phyloP scores from a whole-genome alignment of 1,284 basidiomycete genomes.

The Cystobasidium slooffiae region DNA sequence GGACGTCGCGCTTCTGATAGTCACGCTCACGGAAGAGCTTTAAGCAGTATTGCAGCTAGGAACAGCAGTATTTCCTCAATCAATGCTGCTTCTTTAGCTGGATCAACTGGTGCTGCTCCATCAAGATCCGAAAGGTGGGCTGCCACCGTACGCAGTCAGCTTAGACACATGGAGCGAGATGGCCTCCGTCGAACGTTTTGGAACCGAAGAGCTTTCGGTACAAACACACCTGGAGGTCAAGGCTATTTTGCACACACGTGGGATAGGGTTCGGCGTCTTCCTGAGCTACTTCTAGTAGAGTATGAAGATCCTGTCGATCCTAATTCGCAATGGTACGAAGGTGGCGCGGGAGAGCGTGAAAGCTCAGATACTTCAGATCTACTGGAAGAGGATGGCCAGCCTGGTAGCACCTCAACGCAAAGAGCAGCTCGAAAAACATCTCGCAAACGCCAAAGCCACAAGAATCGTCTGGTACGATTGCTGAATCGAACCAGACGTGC shows the following conservation, averaged over 20 bases:
- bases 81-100: not conserved
- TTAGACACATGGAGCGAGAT: constrained; percentile 31
- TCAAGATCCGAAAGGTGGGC: constrained; percentile 30
- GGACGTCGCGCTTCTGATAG: constrained; percentile 22
- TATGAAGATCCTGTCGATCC: constrained; percentile 30
- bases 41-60: constrained; percentile 10
- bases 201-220: constrained; percentile 6
- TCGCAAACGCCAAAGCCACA: not conserved
- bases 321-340: constrained; percentile 17
- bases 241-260: constrained; percentile 2
- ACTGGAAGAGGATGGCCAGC: constrained; percentile 22
- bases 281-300: constrained; percentile 33
- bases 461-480: not conserved
- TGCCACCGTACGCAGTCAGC: constrained; percentile 23
- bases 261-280: constrained; percentile 27
- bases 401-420: not conserved
- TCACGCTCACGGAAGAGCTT: constrained; percentile 9
- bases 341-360: constrained; percentile 8
- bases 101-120: not conserved
- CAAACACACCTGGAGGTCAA: not conserved
- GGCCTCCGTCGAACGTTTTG: constrained; percentile 27
- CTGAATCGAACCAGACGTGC: constrained; percentile 20
- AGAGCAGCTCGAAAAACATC: not conserved
- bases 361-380: constrained; percentile 27
- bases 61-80: not conserved